These are phyloP conservation scores for Auricularia sp. DNA, from an alignment of 768 basidiomycete species.

Conservation along the genomic window DNA sequence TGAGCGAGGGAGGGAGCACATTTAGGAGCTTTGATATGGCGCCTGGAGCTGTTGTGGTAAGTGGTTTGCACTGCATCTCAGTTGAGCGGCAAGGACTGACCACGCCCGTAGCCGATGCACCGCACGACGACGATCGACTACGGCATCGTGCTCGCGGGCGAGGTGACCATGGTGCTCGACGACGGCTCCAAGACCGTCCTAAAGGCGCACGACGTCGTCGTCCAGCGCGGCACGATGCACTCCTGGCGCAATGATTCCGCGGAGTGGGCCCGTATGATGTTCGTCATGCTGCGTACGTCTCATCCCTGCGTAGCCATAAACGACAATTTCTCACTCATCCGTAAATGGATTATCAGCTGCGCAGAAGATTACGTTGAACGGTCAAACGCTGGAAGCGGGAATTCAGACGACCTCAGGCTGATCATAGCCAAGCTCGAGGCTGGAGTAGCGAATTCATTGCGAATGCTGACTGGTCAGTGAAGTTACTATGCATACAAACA, in stretches of 20 bases:
- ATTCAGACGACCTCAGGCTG: too few relatives aligned
- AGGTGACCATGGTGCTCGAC: constrained; percentile 15
- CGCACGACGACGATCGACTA: constrained; percentile 19
- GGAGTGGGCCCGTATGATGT: constrained; percentile 20
- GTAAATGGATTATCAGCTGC: not conserved
- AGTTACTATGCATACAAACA: too few relatives aligned
- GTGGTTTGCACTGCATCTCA: not conserved
- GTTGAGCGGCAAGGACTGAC: too few relatives aligned
- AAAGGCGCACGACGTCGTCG: constrained; percentile 16
- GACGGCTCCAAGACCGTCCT: constrained; percentile 14
- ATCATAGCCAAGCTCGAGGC: too few relatives aligned
- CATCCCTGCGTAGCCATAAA: not conserved
- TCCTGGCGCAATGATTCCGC: constrained; percentile 18
- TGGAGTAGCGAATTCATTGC: too few relatives aligned
- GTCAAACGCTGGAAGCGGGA: not conserved
- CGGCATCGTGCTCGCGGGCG: constrained; percentile 14
- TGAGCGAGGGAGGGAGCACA: constrained; percentile 10
- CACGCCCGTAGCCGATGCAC: constrained; percentile 12
- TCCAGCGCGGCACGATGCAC: constrained; percentile 20
- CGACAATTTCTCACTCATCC: not conserved
- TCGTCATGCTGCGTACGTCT: constrained; percentile 14
- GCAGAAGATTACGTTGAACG: not conserved
- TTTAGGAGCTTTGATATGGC: constrained; percentile 14
- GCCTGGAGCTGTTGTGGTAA: constrained; percentile 11
- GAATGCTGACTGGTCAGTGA: too few relatives aligned